A percentile compares a stretch with the other conserved stretches of the same genome.
These are phyloP conservation scores for Daldinia concentrica DNA, from an alignment of 495 filamentous ascomycete species.

Conservation along the genomic window DNA sequence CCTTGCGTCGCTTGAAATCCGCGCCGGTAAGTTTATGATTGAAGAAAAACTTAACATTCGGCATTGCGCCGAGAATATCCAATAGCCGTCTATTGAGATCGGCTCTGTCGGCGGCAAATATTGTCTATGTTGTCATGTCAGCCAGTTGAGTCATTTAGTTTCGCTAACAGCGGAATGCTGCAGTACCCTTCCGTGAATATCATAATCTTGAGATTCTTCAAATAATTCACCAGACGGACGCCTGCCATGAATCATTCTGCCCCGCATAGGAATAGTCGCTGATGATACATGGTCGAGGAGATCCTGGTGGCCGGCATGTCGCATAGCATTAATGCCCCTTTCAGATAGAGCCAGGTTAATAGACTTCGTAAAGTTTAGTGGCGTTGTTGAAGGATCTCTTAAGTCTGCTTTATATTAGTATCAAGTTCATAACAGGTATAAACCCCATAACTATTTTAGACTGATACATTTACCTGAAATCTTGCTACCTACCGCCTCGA, in stretches of 20 bases:
- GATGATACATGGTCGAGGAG: constrained; percentile 77
- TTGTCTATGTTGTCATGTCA: constrained; percentile 48
- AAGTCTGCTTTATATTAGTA: constrained; percentile 69
- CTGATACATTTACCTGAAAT: background rate
- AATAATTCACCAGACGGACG: constrained; percentile 70
- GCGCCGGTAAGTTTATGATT: constrained; percentile 89
- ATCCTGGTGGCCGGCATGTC: constrained; percentile 66
- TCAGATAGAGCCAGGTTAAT: constrained; percentile 97
- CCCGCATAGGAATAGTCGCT: constrained; percentile 89
- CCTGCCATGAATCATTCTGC: constrained; percentile 94
- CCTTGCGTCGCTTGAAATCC: constrained; percentile 77
- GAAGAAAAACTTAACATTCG: constrained; percentile 91
- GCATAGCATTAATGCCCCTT: constrained; percentile 89
- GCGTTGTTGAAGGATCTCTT: constrained; percentile 80
- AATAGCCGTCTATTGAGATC: constrained; percentile 86
- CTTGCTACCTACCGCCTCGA: constrained; percentile 74
- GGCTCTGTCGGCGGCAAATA: constrained; percentile 72
- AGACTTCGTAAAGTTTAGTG: constrained; percentile 95
- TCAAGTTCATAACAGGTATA: background rate
- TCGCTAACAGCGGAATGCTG: background rate
- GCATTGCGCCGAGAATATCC: constrained; percentile 80
- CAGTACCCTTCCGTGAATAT: constrained; percentile 84
- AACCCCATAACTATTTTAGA: background rate
- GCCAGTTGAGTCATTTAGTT: constrained; percentile 10
- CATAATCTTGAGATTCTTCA: constrained; percentile 86